Evolutionary conservation across 2,329 filamentous ascomycete species (phyloP).

Genomic region (Diaporthe humulicola): DNA sequence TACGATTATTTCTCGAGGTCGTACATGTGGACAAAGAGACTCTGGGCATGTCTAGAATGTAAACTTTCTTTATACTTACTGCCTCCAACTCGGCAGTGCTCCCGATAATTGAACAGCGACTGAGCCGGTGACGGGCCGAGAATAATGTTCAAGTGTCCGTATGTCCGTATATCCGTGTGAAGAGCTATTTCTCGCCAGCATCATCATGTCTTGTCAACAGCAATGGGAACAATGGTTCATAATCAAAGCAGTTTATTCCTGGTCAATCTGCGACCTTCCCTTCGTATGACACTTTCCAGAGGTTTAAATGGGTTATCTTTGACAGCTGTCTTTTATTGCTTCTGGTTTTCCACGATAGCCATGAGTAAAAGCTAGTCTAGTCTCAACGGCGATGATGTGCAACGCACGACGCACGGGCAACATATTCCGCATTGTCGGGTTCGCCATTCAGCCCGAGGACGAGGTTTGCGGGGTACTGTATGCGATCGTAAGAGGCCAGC

Average conservation of each 20-base stretch:
- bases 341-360: background rate
- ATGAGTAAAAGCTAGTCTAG: background rate
- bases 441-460: background rate
- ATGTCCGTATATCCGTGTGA: slow-evolving; percentile 4
- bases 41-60: background rate
- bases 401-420: background rate
- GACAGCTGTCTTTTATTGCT: background rate
- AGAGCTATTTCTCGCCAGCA: background rate
- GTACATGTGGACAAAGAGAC: background rate
- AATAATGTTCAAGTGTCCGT: too few species aligned
- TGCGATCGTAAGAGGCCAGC: background rate
- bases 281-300: too few species aligned
- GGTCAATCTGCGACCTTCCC: background rate
- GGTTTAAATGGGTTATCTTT: background rate
- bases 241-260: too few species aligned
- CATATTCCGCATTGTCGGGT: background rate
- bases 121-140: background rate
- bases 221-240: background rate
- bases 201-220: background rate
- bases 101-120: background rate
- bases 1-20: background rate
- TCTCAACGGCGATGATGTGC: too few species aligned
- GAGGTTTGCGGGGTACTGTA: background rate
- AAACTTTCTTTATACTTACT: background rate
- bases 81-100: background rate